Percentiles rank a stretch among this genome's conserved stretches.
phyloP scores from a whole-genome alignment of 108 stramenopile genomes.

The Cyclotella atomus region DNA sequence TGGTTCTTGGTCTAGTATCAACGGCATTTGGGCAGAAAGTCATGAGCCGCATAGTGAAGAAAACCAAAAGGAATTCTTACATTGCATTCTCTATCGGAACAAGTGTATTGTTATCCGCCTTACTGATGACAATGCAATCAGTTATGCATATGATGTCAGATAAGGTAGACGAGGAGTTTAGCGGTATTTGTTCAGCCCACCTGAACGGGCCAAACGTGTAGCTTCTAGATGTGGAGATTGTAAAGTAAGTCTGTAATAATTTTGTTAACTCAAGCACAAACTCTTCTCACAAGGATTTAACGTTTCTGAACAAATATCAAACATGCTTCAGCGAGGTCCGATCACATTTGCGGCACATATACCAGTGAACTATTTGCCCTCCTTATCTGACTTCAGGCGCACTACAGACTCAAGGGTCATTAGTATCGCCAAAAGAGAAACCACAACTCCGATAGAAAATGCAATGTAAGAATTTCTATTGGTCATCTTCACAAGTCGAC shows the following conservation, averaged over 20 bases:
- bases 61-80: constrained; percentile 90
- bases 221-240: too few species aligned
- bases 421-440: constrained; percentile 77
- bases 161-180: constrained; percentile 29
- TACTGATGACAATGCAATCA: constrained; percentile 74
- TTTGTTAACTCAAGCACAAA: too few species aligned
- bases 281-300: too few species aligned
- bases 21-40: constrained; percentile 84
- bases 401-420: constrained; percentile 66
- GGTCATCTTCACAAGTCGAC: constrained; percentile 83
- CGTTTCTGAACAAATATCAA: too few species aligned
- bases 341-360: constrained; percentile 29
- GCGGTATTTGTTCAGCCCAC: constrained; percentile 30
- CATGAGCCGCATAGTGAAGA: constrained; percentile 81
- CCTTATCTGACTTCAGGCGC: constrained; percentile 31
- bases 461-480: constrained; percentile 94
- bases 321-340: too few species aligned
- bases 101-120: constrained; percentile 83
- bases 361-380: constrained; percentile 23
- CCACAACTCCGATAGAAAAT: constrained; percentile 92
- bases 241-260: too few species aligned
- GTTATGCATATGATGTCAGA: constrained; percentile 38
- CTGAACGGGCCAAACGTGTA: constrained; percentile 22
- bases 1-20: constrained; percentile 87
- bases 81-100: constrained; percentile 95